A percentile compares a stretch with the other conserved stretches of the same genome.
Conservation (phyloP, 331 rosid species). For the Quercus tomentella region DNA sequence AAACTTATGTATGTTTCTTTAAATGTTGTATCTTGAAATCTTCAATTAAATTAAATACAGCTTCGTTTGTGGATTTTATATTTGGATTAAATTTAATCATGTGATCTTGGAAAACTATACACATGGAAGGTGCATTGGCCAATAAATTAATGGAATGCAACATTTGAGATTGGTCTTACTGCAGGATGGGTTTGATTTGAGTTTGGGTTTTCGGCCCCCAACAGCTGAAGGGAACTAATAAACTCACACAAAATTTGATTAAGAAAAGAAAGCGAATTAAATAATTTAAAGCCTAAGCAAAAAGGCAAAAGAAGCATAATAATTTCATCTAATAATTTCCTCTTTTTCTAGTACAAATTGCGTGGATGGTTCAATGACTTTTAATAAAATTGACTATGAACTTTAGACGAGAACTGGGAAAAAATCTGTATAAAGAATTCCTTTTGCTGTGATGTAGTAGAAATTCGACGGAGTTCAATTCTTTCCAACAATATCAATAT, state of each 20-base stretch:
- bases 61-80: too few relatives aligned
- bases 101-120: too few relatives aligned
- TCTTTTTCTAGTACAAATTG: constrained; percentile 21
- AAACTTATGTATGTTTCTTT: too few relatives aligned
- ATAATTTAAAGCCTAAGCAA: too few relatives aligned
- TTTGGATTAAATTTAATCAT: too few relatives aligned
- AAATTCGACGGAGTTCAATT: constrained; percentile 20
- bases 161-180: not conserved
- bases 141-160: too few relatives aligned
- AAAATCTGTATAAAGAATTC: constrained; percentile 25
- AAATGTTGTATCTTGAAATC: too few relatives aligned
- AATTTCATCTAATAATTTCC: constrained; percentile 9
- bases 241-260: too few relatives aligned
- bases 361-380: constrained; percentile 14
- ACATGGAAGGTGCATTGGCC: too few relatives aligned
- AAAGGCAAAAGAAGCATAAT: not conserved
- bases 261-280: too few relatives aligned
- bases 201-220: not conserved
- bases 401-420: constrained; percentile 34
- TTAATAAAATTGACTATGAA: constrained; percentile 26
- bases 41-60: too few relatives aligned
- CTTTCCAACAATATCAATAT: constrained; percentile 41
- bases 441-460: constrained; percentile 33
- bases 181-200: too few relatives aligned
- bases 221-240: not conserved